Evolutionary conservation across 164 flowering plant genomes (phyloP).

Genomic region (Stephania cephalantha): DNA sequence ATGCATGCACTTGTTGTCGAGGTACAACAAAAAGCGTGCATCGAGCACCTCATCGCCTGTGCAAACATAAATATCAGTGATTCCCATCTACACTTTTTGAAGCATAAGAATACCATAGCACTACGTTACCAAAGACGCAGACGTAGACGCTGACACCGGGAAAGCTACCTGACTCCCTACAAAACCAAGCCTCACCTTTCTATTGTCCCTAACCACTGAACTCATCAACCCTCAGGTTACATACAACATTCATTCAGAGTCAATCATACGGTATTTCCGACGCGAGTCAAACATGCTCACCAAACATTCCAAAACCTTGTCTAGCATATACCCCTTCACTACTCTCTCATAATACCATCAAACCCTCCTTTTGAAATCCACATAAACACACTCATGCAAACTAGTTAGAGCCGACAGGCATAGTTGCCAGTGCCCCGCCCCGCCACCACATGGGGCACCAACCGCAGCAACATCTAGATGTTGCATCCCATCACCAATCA

Average conservation of each 20-base stretch:
- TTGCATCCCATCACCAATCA: slow-evolving; percentile 14
- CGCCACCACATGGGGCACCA: slow-evolving; percentile 30
- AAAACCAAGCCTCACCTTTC: neutral
- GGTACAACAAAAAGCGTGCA: too few relatives aligned
- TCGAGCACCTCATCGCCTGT: too few relatives aligned
- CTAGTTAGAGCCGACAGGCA: slow-evolving; percentile 37
- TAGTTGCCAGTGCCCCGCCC: slow-evolving; percentile 51
- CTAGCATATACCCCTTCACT: slow-evolving; percentile 11
- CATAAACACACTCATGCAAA: slow-evolving; percentile 32
- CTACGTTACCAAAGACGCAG: too few relatives aligned
- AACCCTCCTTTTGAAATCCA: slow-evolving; percentile 18
- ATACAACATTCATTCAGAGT: too few relatives aligned
- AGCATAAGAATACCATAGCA: neutral
- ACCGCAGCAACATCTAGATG: slow-evolving; percentile 20
- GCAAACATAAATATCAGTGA: too few relatives aligned
- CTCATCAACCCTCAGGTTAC: too few relatives aligned
- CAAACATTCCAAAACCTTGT: neutral
- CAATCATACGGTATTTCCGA: too few relatives aligned
- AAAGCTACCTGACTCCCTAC: neutral
- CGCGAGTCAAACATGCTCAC: neutral
- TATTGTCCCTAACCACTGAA: too few relatives aligned
- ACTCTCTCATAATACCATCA: slow-evolving; percentile 15
- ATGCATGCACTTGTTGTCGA: too few relatives aligned
- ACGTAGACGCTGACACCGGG: neutral
- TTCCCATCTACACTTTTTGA: too few relatives aligned